A percentile compares a stretch with the other conserved stretches of the same genome.
Conservation (phyloP, 768 basidiomycete genomes). For the Fistulinella prunicolor region DNA sequence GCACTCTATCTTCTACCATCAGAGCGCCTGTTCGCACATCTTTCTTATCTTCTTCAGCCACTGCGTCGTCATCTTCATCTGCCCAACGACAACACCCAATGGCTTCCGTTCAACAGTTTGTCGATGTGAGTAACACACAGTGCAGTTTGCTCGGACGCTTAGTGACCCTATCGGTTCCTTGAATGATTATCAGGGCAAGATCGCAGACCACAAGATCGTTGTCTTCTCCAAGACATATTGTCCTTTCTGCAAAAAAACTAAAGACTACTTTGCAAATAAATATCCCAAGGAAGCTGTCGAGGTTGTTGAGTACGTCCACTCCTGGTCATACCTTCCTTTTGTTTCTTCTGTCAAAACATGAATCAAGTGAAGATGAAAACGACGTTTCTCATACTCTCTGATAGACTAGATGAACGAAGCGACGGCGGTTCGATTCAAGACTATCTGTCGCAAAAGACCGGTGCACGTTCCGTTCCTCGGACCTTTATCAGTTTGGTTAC, state of each 20-base stretch:
- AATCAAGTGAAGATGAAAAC: too few species aligned
- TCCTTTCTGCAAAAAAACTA: slow-evolving; percentile 50
- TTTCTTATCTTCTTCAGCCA: too few species aligned
- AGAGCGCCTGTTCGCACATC: background rate
- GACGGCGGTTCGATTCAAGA: slow-evolving; percentile 64
- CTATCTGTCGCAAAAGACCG: slow-evolving; percentile 62
- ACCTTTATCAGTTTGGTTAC: slow-evolving; percentile 62
- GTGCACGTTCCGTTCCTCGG: slow-evolving; percentile 72
- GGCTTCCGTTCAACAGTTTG: too few species aligned
- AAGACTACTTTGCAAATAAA: slow-evolving; percentile 40
- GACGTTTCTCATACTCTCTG: background rate
- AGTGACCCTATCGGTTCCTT: background rate
- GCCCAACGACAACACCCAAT: too few species aligned
- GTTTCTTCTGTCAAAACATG: background rate
- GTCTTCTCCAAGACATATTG: slow-evolving; percentile 64
- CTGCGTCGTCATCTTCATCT: too few species aligned
- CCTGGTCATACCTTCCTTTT: background rate
- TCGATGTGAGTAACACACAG: too few species aligned
- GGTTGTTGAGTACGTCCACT: slow-evolving; percentile 46
- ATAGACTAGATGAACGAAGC: slow-evolving; percentile 52
- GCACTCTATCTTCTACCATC: slow-evolving; percentile 14
- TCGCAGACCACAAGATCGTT: slow-evolving; percentile 48
- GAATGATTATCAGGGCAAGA: slow-evolving; percentile 45
- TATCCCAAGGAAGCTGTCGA: slow-evolving; percentile 38
- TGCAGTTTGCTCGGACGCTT: too few species aligned